Percentiles rank a stretch among this genome's conserved stretches.
phyloP scores from a whole-genome alignment of 2,329 filamentous ascomycete species.

The Trichoderma sp. region DNA sequence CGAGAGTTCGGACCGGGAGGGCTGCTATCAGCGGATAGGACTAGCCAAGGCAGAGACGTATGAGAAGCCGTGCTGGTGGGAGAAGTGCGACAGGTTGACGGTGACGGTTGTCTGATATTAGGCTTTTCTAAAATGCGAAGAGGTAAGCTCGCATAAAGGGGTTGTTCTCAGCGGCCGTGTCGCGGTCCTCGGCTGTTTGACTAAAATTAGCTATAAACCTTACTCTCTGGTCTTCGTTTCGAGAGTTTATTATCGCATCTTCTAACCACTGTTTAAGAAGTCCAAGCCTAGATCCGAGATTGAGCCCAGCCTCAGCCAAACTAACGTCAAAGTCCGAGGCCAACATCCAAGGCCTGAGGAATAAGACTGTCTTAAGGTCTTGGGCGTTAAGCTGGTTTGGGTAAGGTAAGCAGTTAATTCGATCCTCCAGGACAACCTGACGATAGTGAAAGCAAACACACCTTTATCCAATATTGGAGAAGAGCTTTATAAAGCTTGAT shows the following conservation, averaged over 20 bases:
- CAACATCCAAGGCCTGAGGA: not conserved
- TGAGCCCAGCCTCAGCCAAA: not conserved
- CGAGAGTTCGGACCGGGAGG: not conserved
- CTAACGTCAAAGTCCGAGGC: not conserved
- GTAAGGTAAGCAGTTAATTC: not conserved
- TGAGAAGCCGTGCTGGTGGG: not conserved
- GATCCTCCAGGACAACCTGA: not conserved
- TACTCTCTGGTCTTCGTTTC: not conserved
- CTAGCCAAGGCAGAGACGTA: not conserved
- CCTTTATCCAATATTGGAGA: conserved; percentile 40
- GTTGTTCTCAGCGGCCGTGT: not conserved
- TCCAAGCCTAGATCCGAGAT: not conserved
- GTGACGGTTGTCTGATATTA: not conserved
- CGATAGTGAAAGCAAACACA: conserved; percentile 37
- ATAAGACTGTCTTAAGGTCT: not conserved
- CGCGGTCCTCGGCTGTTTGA: not conserved
- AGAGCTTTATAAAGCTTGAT: conserved; percentile 37
- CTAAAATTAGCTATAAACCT: not conserved
- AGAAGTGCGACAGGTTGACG: not conserved
- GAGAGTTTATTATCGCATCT: not conserved
- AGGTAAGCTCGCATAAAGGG: not conserved
- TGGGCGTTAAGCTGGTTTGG: not conserved
- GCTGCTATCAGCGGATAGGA: not conserved
- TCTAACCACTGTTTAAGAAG: not conserved
- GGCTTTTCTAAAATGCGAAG: not conserved